A percentile compares a stretch with the other conserved stretches of the same genome.
Evolutionary conservation across 352 stramenopile species (phyloP).

Genomic region (Phytophthora pluvialis): DNA sequence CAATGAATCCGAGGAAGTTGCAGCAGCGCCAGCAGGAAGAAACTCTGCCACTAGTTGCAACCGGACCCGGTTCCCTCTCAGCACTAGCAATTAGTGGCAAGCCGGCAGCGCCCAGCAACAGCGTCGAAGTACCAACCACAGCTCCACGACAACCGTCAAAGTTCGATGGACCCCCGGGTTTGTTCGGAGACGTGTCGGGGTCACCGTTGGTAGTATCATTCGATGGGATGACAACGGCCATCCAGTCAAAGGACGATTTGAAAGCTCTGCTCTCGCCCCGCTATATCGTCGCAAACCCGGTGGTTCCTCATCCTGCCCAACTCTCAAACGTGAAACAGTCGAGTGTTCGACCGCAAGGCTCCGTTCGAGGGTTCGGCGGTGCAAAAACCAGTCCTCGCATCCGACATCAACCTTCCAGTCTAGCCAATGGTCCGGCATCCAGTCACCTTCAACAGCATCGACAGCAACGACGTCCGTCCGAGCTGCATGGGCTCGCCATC

Average conservation of each 20-base stretch:
- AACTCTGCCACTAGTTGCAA: constrained; percentile 4
- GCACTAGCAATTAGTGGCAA: constrained; percentile 29
- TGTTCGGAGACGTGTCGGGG: not conserved
- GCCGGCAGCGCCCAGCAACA: constrained; percentile 4
- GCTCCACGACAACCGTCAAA: constrained; percentile 15
- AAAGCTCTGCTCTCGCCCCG: constrained; percentile 32
- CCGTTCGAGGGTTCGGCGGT: constrained; percentile 16
- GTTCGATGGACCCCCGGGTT: not conserved
- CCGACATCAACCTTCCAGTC: constrained; percentile 19
- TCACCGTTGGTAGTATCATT: not conserved
- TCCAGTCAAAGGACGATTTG: constrained; percentile 20
- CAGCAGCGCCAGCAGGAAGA: constrained; percentile 19
- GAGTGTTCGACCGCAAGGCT: constrained; percentile 22
- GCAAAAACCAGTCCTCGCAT: constrained; percentile 16
- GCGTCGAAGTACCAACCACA: not conserved
- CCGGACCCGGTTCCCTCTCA: not conserved
- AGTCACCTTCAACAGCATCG: constrained; percentile 16
- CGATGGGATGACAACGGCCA: not conserved
- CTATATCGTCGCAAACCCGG: constrained; percentile 27
- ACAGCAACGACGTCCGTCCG: constrained; percentile 23
- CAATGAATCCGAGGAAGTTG: constrained; percentile 10
- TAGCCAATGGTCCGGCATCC: constrained; percentile 9
- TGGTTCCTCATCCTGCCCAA: constrained; percentile 6
- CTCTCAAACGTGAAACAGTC: constrained; percentile 28
- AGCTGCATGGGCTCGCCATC: constrained; percentile 18